A percentile compares a stretch with the other conserved stretches of the same genome.
These are phyloP conservation scores for Tylopilus sp. DNA, from an alignment of 1,284 basidiomycete genomes.

Conservation along the genomic window DNA sequence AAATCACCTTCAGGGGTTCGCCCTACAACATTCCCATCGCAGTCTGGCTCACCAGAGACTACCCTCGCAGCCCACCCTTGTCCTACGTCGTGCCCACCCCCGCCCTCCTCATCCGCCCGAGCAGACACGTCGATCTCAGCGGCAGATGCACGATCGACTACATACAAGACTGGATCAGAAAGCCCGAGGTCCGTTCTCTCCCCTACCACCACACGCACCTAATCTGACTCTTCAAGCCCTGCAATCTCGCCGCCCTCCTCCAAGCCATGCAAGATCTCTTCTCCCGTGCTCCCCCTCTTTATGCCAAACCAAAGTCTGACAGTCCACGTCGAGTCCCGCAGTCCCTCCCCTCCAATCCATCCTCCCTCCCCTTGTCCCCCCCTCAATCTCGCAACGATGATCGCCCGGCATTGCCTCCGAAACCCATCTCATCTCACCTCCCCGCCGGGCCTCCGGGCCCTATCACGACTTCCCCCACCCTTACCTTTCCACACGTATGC, in stretches of 20 bases:
- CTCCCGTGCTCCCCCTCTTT: slow-evolving; percentile 84
- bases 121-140: slow-evolving; percentile 77
- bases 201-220: slow-evolving; percentile 11
- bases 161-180: slow-evolving; percentile 72
- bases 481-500: slow-evolving; percentile 22
- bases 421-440: slow-evolving; percentile 35
- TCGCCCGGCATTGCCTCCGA: slow-evolving; percentile 46
- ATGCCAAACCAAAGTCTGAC: slow-evolving; percentile 67
- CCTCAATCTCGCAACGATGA: slow-evolving; percentile 20
- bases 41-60: slow-evolving; percentile 83
- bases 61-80: slow-evolving; percentile 80
- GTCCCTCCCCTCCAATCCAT: slow-evolving; percentile 19
- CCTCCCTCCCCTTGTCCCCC: slow-evolving; percentile 17
- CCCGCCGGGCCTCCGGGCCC: slow-evolving; percentile 18
- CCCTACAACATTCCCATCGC: slow-evolving; percentile 94
- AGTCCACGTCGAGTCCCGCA: slow-evolving; percentile 22
- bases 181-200: slow-evolving; percentile 69
- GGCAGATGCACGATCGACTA: slow-evolving; percentile 74
- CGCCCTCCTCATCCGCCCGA: slow-evolving; percentile 85
- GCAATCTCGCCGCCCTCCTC: slow-evolving; percentile 62
- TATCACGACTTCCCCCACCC: slow-evolving; percentile 9
- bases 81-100: slow-evolving; percentile 93
- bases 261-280: slow-evolving; percentile 79
- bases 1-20: slow-evolving; percentile 72
- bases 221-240: slow-evolving; percentile 47